A percentile compares a stretch with the other conserved stretches of the same genome.
Conservation (phyloP, 106 monocot genomes). For the Agapanthus africanus region DNA sequence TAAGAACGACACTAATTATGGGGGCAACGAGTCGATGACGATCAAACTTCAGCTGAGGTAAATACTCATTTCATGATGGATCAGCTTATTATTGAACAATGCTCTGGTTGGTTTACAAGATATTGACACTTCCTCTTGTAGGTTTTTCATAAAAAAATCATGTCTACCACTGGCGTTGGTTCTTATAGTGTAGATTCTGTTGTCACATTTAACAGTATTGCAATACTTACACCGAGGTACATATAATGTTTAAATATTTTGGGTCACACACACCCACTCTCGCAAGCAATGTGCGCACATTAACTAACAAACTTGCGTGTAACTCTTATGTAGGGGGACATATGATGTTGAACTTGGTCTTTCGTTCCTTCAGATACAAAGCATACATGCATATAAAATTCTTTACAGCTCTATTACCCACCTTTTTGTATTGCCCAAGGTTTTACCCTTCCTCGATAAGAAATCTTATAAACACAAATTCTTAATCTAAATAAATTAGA, state of each 20-base stretch:
- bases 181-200: slow-evolving; percentile 82
- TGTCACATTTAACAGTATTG: slow-evolving; percentile 87
- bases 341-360: slow-evolving; percentile 89
- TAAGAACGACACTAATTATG: slow-evolving; percentile 81
- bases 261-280: neutral
- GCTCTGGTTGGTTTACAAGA: neutral
- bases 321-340: slow-evolving; percentile 49
- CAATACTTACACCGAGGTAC: slow-evolving; percentile 87
- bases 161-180: slow-evolving; percentile 78
- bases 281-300: neutral
- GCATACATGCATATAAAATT: slow-evolving; percentile 97
- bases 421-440: slow-evolving; percentile 89
- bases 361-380: slow-evolving; percentile 90
- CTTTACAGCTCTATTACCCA: slow-evolving; percentile 90
- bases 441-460: slow-evolving; percentile 8
- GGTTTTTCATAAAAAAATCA: slow-evolving; percentile 79
- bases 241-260: neutral
- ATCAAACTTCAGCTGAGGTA: slow-evolving; percentile 81
- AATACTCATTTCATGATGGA: neutral
- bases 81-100: neutral
- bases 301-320: neutral
- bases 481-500: neutral
- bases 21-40: slow-evolving; percentile 96
- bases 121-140: slow-evolving; percentile 7
- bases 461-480: neutral